Percentiles rank a stretch among this genome's conserved stretches.
Evolutionary conservation across 2,329 filamentous ascomycete genomes (phyloP).

Genomic region (Fusarium staphyleae): DNA sequence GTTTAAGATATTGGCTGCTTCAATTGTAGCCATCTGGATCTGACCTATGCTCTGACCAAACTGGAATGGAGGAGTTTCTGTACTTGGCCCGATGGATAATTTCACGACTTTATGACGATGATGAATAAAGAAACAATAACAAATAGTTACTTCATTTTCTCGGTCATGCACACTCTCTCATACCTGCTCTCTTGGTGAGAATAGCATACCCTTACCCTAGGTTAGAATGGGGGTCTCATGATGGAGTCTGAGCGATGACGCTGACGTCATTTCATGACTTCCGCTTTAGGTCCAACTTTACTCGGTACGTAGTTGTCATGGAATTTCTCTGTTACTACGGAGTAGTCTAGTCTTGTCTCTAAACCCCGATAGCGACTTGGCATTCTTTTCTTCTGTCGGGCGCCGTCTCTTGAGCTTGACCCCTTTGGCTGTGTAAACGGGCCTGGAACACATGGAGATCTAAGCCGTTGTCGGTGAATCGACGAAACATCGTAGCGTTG

Average conservation of each 20-base stretch:
- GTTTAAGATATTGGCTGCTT: conserved; percentile 4
- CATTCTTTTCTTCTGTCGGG: neutral
- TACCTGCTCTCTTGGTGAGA: neutral
- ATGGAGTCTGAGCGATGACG: neutral
- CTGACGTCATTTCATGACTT: conserved; percentile 35
- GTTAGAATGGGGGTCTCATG: conserved; percentile 1
- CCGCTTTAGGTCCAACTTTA: conserved; percentile 1
- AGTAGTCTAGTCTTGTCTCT: conserved; percentile 2
- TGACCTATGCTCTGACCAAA: conserved; percentile 10
- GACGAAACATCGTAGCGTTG: conserved; percentile 28
- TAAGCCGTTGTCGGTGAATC: neutral
- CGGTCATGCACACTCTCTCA: neutral
- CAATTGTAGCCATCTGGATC: conserved; percentile 3
- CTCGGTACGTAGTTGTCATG: too few species aligned
- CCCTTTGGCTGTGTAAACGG: neutral
- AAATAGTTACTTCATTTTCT: too few species aligned
- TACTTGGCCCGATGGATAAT: conserved; percentile 34
- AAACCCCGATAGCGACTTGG: conserved; percentile 16
- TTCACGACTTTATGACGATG: conserved; percentile 33
- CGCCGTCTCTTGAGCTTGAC: neutral
- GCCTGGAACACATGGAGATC: neutral
- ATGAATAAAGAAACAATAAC: neutral
- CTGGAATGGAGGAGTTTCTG: conserved; percentile 15
- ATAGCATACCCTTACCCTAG: too few species aligned
- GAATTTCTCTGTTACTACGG: neutral